Evolutionary conservation across 495 filamentous ascomycete genomes (phyloP).

Genomic region (Xylaria acuta): DNA sequence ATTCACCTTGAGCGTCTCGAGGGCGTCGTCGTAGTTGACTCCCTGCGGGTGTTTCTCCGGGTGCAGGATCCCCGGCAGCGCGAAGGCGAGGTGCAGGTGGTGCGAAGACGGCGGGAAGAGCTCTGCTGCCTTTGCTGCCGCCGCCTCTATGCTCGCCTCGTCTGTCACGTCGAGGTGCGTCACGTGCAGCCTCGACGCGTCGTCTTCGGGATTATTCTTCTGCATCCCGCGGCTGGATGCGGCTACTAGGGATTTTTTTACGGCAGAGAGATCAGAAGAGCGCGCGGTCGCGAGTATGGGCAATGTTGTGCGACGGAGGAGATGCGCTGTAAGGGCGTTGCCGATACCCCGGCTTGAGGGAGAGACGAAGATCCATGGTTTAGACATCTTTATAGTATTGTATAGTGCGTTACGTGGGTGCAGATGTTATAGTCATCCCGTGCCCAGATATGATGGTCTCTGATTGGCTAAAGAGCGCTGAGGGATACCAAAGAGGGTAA

Average conservation of each 20-base stretch:
- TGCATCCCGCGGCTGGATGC: conserved; percentile 35
- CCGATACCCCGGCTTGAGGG: conserved; percentile 80
- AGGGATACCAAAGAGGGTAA: conserved; percentile 16
- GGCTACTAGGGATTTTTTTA: conserved; percentile 62
- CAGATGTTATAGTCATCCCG: neutral
- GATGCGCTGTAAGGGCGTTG: conserved; percentile 69
- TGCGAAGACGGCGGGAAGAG: conserved; percentile 56
- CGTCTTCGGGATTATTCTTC: neutral
- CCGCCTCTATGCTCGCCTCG: conserved; percentile 55
- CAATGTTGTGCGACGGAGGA: conserved; percentile 67
- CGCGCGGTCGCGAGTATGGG: conserved; percentile 78
- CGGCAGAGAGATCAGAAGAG: conserved; percentile 52
- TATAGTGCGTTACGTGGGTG: no score
- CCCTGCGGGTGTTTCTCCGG: conserved; percentile 75
- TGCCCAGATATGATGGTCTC: neutral
- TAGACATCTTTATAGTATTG: conserved; percentile 36
- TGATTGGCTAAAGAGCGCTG: neutral
- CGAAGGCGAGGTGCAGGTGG: conserved; percentile 72
- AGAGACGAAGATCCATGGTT: conserved; percentile 54
- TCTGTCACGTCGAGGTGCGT: conserved; percentile 46
- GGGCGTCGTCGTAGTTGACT: conserved; percentile 61
- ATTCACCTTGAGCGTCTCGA: conserved; percentile 71
- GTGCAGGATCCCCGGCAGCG: conserved; percentile 73
- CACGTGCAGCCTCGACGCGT: conserved; percentile 39
- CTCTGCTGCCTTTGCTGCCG: conserved; percentile 45